These are phyloP conservation scores for Candolleomyces eurysporus DNA, from an alignment of 768 basidiomycete genomes.

Conservation along the genomic window DNA sequence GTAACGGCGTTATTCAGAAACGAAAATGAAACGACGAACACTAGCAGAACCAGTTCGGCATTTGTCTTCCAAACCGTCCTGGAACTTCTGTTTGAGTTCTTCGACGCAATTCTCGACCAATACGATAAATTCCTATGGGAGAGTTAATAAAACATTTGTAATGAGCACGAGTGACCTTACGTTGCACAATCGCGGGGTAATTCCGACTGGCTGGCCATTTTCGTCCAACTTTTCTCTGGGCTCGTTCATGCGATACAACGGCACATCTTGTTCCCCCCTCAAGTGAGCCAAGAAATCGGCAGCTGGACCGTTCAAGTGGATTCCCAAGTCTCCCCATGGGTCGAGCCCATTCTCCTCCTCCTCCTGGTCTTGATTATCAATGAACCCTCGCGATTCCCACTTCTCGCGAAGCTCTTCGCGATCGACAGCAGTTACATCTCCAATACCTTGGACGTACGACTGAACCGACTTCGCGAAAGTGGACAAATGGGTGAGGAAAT, in stretches of 20 bases:
- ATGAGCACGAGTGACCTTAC: slow-evolving; percentile 21
- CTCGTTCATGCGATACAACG: slow-evolving; percentile 35
- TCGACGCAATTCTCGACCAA: slow-evolving; percentile 44
- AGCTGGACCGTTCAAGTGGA: slow-evolving; percentile 26
- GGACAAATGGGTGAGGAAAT: slow-evolving; percentile 46
- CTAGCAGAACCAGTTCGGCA: slow-evolving; percentile 49
- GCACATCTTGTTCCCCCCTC: slow-evolving; percentile 18
- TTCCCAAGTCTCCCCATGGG: slow-evolving; percentile 7
- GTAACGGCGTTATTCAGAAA: slow-evolving; percentile 3
- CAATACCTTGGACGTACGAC: slow-evolving; percentile 49
- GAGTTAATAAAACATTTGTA: neutral
- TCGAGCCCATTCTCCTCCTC: slow-evolving; percentile 11
- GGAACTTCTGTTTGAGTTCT: slow-evolving; percentile 47
- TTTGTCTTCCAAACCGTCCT: slow-evolving; percentile 57
- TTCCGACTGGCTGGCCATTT: slow-evolving; percentile 40
- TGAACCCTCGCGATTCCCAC: slow-evolving; percentile 46
- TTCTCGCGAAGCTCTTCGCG: slow-evolving; percentile 46
- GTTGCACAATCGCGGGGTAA: slow-evolving; percentile 43
- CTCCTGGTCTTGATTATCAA: slow-evolving; percentile 15
- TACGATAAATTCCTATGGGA: slow-evolving; percentile 42
- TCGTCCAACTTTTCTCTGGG: slow-evolving; percentile 38
- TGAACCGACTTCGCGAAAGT: slow-evolving; percentile 47
- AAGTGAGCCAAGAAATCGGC: slow-evolving; percentile 29
- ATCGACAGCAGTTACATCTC: slow-evolving; percentile 50
- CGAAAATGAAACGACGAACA: slow-evolving; percentile 29